Base-by-base conservation (phyloP, 352 stramenopile genomes). In the Pythium sp. region DNA sequence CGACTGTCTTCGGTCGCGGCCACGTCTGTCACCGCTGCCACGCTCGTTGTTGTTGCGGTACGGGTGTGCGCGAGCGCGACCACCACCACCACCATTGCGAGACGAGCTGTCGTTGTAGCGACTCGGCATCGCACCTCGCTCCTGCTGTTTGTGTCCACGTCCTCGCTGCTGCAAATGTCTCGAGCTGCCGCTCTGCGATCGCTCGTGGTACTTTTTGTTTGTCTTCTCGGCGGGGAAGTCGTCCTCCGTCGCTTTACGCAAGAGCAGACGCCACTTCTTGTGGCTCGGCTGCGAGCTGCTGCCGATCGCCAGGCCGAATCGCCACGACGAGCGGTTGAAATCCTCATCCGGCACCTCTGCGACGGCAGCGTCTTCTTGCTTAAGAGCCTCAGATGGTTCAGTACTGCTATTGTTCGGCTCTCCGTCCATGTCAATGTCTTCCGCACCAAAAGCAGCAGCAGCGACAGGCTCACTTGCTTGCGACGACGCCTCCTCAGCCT, bases 161-260 rank as follows among this genome's bases (percentile, higher is more conserved):
- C 74, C 57, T 7, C 72, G 68, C 54, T 76, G 58, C 60, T 64
- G 57, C 14, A 64, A 28, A 15, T 47, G 58, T 6, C 60, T 38
- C 12, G n/a, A n/a, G n/a, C 43, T 58, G 5, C 49, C 24, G 38
- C 63, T 36, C 43, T 51, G 43, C 47, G 70, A 71, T n/a, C 85
- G 83, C 32, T 86, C 77, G 64, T 93, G 85, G 73, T 93, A 93
- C 66, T 81, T 79, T 66, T 91, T 91, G 46, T 81, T 72, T 11
- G 77, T 68, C 68, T 95, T 95, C 70, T 95, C 87, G 0, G 87
- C 73, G 28, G 87, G 87, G 65, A 95, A 93, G 58, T 95, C 87
- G 24, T 93, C 82, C 36, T 80, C 73, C 0, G 85, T 95, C 6
- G 87, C 87, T 32, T 79, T 81, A 53, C 87, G 85, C 59, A 95